Conservation (phyloP, 306 rosid species). For the Morella rubra region DNA sequence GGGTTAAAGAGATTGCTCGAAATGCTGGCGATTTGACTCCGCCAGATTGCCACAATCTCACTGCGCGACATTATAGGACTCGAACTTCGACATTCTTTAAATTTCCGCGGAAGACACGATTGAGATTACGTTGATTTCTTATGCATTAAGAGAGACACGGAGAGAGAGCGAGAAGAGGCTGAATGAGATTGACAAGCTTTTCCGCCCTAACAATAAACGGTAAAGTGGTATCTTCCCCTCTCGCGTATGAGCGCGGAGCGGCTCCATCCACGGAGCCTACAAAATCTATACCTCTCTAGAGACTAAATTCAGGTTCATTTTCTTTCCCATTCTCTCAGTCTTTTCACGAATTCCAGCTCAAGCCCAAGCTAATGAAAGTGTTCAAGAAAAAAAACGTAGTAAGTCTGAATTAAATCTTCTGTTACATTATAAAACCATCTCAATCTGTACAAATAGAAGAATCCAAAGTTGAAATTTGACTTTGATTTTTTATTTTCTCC, state of each 20-base stretch:
- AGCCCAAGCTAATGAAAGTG: not conserved
- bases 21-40: slow-evolving; percentile 50
- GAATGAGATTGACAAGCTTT: too few relatives aligned
- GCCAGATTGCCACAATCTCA: slow-evolving; percentile 20
- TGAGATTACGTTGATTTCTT: too few relatives aligned
- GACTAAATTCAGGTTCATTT: not conserved
- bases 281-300: not conserved
- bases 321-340: not conserved
- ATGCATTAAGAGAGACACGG: too few relatives aligned
- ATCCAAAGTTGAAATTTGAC: not conserved
- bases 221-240: not conserved
- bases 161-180: too few relatives aligned
- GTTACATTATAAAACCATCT: not conserved
- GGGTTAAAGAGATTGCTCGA: slow-evolving; percentile 64
- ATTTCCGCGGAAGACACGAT: too few relatives aligned
- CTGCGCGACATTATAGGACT: too few relatives aligned
- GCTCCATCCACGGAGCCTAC: too few relatives aligned
- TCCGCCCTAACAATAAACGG: too few relatives aligned
- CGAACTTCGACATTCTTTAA: not conserved
- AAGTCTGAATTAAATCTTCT: not conserved
- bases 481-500: too few relatives aligned
- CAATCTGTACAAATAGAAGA: not conserved
- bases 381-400: not conserved
- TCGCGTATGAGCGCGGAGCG: not conserved
- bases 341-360: not conserved